Base-by-base conservation (phyloP, 1,284 basidiomycete genomes). In the Pseudozyma sp. region DNA sequence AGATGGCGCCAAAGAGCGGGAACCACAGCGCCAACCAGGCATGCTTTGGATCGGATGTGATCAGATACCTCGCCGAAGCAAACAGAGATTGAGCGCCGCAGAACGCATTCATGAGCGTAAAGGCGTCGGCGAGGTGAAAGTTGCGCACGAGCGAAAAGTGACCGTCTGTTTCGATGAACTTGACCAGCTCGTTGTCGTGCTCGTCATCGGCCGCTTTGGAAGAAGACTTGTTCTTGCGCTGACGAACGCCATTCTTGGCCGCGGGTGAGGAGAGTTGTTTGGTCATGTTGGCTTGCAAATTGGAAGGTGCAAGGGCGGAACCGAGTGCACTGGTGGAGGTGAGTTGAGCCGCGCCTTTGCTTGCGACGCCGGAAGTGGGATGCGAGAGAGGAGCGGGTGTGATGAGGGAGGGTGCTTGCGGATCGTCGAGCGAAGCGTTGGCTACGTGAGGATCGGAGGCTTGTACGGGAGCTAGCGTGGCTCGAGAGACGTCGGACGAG, bases 51-150 rank as follows among this genome's bases (percentile, higher is more conserved):
- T 99, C 93, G 74, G 91, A 90, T 31, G 92, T 92, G 56, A 93
- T 81, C 72, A 96, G 88, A 86, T 96, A 96, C 65, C 91, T 90
- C 42, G 92, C 94, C 8, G 93, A 95, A 39, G 92, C 94, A 85
- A 96, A 96, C 75, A 99, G 88, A 43, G 95, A 97, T 79, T 97
- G 92, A 14, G 93, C 93, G 63, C 97, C 97, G 86, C 97, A 99
- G 84, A 99, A 93, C 43, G 97, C 97, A 84, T 99, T 99, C 91
- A 97, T 96, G 75, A 99, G 94, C n/a, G 96, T 99, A 81, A 99
- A 94, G 47, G 97, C 89, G 86, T 99, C 96, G 78, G 96, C 96
- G 37, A 99, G 90, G 63, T 95, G 94, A 85, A 99, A 99, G 86
- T 98, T 99, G 79, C 96, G 80, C 1, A 84, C 82, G 13, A 84